Evolutionary conservation across 2,329 filamentous ascomycete genomes (phyloP).

Genomic region (Neonectria magnoliae): DNA sequence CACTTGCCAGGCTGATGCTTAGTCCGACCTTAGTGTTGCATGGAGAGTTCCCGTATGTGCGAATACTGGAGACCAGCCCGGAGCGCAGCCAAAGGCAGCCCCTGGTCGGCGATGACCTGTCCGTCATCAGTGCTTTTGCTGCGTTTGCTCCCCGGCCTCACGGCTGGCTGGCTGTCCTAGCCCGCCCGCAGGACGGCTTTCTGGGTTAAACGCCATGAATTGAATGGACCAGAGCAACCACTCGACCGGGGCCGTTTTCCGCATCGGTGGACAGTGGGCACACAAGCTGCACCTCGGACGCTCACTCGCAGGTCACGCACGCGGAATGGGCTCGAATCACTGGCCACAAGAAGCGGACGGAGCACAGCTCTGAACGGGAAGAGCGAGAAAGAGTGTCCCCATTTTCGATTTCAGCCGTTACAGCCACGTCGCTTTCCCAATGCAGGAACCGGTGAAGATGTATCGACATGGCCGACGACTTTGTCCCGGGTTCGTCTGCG

Average conservation of each 20-base stretch:
- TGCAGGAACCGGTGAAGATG: conserved; percentile 48
- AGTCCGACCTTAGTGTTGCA: conserved; percentile 25
- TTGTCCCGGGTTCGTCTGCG: conserved; percentile 34
- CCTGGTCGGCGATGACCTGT: not conserved
- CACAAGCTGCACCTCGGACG: conserved; percentile 4
- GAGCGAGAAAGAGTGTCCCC: conserved; percentile 1
- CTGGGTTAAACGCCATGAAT: not conserved
- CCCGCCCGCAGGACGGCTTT: not conserved
- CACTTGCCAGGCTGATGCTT: conserved; percentile 27
- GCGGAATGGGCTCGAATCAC: conserved; percentile 7
- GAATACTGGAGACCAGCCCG: not conserved
- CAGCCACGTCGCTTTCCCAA: conserved; percentile 44
- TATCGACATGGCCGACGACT: conserved; percentile 37
- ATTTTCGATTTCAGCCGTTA: conserved; percentile 25
- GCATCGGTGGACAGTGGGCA: not conserved
- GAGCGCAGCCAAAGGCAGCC: conserved; percentile 3
- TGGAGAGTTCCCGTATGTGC: not conserved
- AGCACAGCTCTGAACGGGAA: not conserved
- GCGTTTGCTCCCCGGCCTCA: not conserved
- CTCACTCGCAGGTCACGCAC: conserved; percentile 22
- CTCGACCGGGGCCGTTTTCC: not conserved
- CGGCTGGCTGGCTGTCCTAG: not conserved
- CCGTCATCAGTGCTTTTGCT: not conserved
- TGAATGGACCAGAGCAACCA: not conserved
- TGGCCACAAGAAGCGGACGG: conserved; percentile 12